Base-by-base conservation (phyloP, 306 rosid genomes). In the Cicer yamashitae region DNA sequence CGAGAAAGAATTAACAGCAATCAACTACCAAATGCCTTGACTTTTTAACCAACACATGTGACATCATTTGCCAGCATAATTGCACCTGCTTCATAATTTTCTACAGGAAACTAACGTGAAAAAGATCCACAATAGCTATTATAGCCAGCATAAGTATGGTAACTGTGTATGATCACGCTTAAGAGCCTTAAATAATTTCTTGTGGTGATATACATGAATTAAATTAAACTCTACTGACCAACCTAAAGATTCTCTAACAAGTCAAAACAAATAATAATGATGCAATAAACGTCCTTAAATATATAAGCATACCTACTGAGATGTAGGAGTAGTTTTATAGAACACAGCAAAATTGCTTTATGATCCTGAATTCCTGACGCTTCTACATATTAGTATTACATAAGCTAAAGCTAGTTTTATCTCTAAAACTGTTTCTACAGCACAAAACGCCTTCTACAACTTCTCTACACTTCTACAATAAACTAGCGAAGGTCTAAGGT, bases 381-480 rank as follows among this genome's bases (percentile, higher is more conserved):
- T 10, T 7, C 63, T 70, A 70, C 64, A 60, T 59, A 50, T 15
- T 50, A 53, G 60, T 59, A 50, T 15, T 40, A 53, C 84, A 79
- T 40, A 58, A 77, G 63, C 83, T 81, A 45, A 56, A 77, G 50
- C 81, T 79, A 46, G 51, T 25, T 67, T 78, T 78, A 52, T 81
- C 76, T 40, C 77, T 78, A 75, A 76, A 78, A 83, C 61, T 63
- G 57, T 79, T 46, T 81, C 84, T 90, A 73, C 83, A 7, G 48
- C 45, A 65, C 60, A 60, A 84, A 81, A 77, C 14, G 80, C 81
- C 78, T 81, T 81, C 77, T 73, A 74, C 73, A 71, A 73, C 81
- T 81, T 53, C 25, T 60, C 87, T 82, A 74, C 52, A 45, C 82
- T 79, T 59, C 60, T 66, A 68, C 34, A 77, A 50, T 40, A 51